Base-by-base conservation (phyloP, 2,329 filamentous ascomycete species). In the Fusarium sp. region DNA sequence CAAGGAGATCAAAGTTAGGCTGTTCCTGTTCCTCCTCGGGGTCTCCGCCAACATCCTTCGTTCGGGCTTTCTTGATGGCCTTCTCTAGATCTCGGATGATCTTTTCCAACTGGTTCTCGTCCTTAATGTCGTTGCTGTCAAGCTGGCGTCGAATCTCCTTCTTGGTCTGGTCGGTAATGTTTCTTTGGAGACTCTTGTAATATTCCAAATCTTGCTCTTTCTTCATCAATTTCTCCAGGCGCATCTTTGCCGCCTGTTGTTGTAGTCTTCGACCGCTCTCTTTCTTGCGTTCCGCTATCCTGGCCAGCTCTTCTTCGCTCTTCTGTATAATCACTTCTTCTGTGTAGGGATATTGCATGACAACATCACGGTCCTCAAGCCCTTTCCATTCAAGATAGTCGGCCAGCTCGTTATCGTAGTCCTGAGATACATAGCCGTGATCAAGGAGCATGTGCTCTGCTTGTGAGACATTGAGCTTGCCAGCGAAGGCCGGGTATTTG, bases 201-300 rank as follows among this genome's bases (percentile, higher is more conserved):
- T 97, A 97, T 71, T 97, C 94, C 3, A 98, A 82, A 76, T 98
- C 94, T 76, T 97, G 90, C 80, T 99, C 96, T 79, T 99, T 99
- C 75, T 92, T 92, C 77, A 98, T 93, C 45, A 99, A 84, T 74
- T 97, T 97, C 69, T 99, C 96, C 1, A 99, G 82, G 10, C 96
- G 90, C 93, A 97, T 97, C 79, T 97, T 98, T 11, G 95, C 95
- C 0, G 96, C 96, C 79, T 99, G 96, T 74, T 97, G 94, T 78
- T 99, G 96, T 25, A 99, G 77, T 43, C 96, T 86, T 67, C 96
- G 86, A 0, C 96, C 96, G 71, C 93, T 96, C 79, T 99, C 96
- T 77, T 96, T 97, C 76, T 97, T 93, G 76, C 95, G 91, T 82
- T 99, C 96, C 13, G 95, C 94, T 67, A 96, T 93, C 39, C 89